These are phyloP conservation scores for Lentinula sp. DNA, from an alignment of 768 basidiomycete genomes.

Conservation along the genomic window DNA sequence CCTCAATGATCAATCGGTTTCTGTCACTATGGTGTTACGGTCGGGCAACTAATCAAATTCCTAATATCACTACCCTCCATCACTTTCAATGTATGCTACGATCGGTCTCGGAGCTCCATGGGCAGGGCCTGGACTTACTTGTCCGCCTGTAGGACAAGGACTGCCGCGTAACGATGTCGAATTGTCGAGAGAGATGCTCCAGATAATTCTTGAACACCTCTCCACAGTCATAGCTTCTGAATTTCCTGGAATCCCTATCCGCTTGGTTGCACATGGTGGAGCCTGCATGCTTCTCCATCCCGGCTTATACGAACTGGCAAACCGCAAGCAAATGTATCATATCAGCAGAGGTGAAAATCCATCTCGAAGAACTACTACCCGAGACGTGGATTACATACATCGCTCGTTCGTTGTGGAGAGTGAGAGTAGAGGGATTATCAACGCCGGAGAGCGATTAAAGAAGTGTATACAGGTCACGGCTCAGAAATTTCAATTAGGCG, in stretches of 20 bases:
- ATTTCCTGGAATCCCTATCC: conserved; percentile 44
- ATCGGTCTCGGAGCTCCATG: not conserved
- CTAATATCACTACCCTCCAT: not conserved
- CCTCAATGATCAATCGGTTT: too few relatives aligned
- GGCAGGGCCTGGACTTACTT: not conserved
- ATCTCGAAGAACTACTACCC: conserved; percentile 44
- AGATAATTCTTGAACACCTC: conserved; percentile 35
- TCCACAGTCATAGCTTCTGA: conserved; percentile 37
- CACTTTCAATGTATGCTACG: not conserved
- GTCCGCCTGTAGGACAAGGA: not conserved
- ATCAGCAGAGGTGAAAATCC: conserved; percentile 20
- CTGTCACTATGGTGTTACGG: too few relatives aligned
- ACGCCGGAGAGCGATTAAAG: conserved; percentile 51
- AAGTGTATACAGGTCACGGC: conserved; percentile 55
- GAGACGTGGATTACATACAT: conserved; percentile 64
- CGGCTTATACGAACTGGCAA: conserved; percentile 25
- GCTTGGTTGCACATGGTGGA: conserved; percentile 66
- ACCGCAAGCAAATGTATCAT: conserved; percentile 12
- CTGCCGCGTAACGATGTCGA: conserved; percentile 28
- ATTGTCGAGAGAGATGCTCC: conserved; percentile 36
- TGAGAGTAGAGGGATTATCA: conserved; percentile 35
- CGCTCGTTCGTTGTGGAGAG: conserved; percentile 57
- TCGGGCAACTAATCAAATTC: too few relatives aligned
- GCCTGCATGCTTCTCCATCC: conserved; percentile 70
- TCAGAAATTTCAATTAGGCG: conserved; percentile 38